Percentiles rank a stretch among this genome's conserved stretches.
phyloP scores from a whole-genome alignment of 2,329 filamentous ascomycete genomes.

The Alternaria sp. region DNA sequence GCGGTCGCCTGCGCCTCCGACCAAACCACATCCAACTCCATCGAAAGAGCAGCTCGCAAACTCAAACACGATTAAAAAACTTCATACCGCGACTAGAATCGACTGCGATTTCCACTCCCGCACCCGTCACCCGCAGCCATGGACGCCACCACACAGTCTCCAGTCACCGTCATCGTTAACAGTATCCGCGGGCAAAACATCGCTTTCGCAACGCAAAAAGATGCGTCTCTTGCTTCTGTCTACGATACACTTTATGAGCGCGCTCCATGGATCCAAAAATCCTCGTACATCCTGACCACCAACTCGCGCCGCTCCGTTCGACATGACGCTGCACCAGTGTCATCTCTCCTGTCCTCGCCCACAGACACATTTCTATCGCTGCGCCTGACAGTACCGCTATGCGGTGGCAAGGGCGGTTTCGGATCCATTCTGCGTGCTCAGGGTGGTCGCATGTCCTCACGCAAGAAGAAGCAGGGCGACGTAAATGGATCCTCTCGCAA shows the following conservation, averaged over 20 bases:
- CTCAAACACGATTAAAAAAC: neutral
- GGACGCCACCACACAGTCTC: slow-evolving; percentile 36
- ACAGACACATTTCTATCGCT: slow-evolving; percentile 79
- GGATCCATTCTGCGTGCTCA: slow-evolving; percentile 96
- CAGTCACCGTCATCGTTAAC: slow-evolving; percentile 72
- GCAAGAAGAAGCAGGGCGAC: slow-evolving; percentile 84
- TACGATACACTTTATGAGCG: slow-evolving; percentile 68
- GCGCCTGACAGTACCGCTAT: slow-evolving; percentile 78
- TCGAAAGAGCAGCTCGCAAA: neutral
- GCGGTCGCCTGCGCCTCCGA: neutral
- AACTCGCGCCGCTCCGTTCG: slow-evolving; percentile 76
- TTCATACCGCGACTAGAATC: neutral
- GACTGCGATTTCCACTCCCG: neutral
- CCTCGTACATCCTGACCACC: slow-evolving; percentile 80
- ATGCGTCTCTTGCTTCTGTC: slow-evolving; percentile 75
- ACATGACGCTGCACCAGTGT: slow-evolving; percentile 64
- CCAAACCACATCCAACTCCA: slow-evolving; percentile 6
- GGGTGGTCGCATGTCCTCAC: slow-evolving; percentile 97
- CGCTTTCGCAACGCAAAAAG: slow-evolving; percentile 75
- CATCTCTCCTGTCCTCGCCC: slow-evolving; percentile 65
- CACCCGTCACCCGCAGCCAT: slow-evolving; percentile 23
- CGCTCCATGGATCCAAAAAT: slow-evolving; percentile 63
- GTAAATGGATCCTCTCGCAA: slow-evolving; percentile 92
- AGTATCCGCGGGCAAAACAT: slow-evolving; percentile 84
- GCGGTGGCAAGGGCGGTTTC: slow-evolving; percentile 96